These are phyloP conservation scores for Agastache rugosa DNA, from an alignment of 257 asterid species.

Conservation along the genomic window DNA sequence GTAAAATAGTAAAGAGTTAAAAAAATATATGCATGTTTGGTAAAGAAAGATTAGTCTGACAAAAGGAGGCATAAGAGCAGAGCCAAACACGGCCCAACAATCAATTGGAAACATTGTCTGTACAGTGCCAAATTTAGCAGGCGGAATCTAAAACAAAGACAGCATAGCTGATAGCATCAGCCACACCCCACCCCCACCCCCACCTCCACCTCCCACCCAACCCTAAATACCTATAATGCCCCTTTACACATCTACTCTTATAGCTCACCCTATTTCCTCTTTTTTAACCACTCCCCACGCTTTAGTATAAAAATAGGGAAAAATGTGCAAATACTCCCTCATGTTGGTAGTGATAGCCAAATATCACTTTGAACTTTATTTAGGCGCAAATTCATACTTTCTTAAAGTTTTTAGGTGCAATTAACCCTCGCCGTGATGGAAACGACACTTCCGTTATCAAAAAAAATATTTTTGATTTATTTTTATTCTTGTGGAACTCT, in stretches of 20 bases:
- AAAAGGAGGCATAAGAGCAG: conserved; percentile 33
- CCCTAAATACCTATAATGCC: conserved; percentile 10
- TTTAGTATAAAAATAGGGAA: conserved; percentile 4
- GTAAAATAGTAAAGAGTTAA: too few species aligned
- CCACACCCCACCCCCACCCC: neutral
- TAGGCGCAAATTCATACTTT: too few species aligned
- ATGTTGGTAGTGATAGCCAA: too few species aligned
- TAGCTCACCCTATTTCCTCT: neutral
- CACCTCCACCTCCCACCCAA: neutral
- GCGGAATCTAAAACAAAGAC: conserved; percentile 24
- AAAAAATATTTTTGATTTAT: too few species aligned
- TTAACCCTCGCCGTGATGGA: too few species aligned
- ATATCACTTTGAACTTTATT: too few species aligned
- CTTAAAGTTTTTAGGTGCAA: too few species aligned
- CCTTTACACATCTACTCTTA: neutral
- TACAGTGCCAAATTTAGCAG: conserved; percentile 33
- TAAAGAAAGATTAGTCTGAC: conserved; percentile 20
- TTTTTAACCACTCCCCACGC: conserved; percentile 5
- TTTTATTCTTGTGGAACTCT: too few species aligned
- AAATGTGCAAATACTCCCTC: too few species aligned
- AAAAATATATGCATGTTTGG: neutral
- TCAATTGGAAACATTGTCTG: conserved; percentile 40
- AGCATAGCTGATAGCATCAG: neutral
- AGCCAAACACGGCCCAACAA: conserved; percentile 38
- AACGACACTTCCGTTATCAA: too few species aligned